Evolutionary conservation across 2,329 filamentous ascomycete genomes (phyloP), one percentile per base, ranked within the genome.

Genomic region (Colletotrichum abscissum): DNA sequence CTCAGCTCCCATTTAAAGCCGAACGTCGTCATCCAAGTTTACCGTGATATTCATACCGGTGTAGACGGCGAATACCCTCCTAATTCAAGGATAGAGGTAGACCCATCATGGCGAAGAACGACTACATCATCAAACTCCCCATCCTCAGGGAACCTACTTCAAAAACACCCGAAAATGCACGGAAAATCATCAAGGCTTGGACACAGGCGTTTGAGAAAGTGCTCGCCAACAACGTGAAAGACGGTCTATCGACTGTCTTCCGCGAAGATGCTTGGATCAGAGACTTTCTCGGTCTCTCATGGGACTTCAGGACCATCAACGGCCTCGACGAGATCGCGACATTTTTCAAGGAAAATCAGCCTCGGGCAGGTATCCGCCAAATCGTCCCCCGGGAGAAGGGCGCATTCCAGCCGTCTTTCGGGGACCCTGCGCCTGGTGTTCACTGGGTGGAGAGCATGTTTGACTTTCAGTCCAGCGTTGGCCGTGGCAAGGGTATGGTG

Each of bases 261-360:
- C 76, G 76, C 16, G 72, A 75, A 9, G 81, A 86, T 22, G 86
- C 87, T 63, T 90, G 86, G 79, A 91, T 89, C 88, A 85, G 89
- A 9, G 90, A 92, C 76, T 88, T 90, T 52, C 81, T 92, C 0
- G 86, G 84, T 28, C 78, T 91, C 1, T 85, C 88, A 0, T 91
- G 89, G 89, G 85, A 87, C 58, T 87, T 89, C 63, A 86, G 84
- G 67, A 73, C 73, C 5, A 67, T 74, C 12, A 59, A 72, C 19
- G 64, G 62, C 11, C 56, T 70, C 9, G 30, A 52, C n/a, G 30
- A 59, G 2, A 72, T 72, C 7, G 54, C 49, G 9, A 52, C 42
- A 9, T 74, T 64, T 55, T 65, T 76, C 42, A 24, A 56, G 3
- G 57, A 63, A 30, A 63, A 72, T 19, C 64, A 63, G 14, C 22